These are phyloP conservation scores for Ophiocytium majus DNA, from an alignment of 352 stramenopile species.

Conservation along the genomic window DNA sequence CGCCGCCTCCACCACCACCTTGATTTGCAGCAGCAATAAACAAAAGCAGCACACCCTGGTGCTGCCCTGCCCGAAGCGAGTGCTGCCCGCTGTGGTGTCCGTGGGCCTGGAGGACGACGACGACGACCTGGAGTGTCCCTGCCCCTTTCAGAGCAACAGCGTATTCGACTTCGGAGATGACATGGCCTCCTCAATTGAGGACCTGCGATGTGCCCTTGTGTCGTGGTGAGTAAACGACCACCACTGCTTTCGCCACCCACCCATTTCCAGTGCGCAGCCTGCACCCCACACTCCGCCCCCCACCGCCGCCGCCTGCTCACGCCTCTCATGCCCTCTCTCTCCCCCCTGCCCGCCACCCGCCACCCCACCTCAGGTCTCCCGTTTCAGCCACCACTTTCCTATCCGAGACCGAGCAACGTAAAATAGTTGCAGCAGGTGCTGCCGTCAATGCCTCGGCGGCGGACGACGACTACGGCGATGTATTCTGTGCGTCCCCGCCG, in stretches of 20 bases:
- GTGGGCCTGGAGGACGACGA: not conserved
- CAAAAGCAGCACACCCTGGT: not conserved
- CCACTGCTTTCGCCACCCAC: not conserved
- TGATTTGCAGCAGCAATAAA: not conserved
- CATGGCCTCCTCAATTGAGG: not conserved
- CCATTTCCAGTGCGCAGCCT: not conserved
- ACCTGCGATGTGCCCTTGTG: not conserved
- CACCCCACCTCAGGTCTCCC: not conserved
- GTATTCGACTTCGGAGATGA: not conserved
- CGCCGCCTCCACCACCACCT: not conserved
- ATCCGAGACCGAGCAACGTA: not conserved
- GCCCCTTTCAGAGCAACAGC: not conserved
- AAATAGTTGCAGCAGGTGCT: not conserved
- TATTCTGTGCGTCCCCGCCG: not conserved
- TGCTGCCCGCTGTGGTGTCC: not conserved
- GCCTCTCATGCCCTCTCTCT: not conserved
- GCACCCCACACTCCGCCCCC: not conserved
- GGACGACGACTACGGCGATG: not conserved
- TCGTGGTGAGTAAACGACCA: not conserved
- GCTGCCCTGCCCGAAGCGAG: not conserved
- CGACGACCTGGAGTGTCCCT: not conserved
- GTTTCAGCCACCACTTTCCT: not conserved
- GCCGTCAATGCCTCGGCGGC: too few relatives aligned
- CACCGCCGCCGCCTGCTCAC: not conserved
- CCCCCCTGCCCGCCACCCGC: too few relatives aligned